Percentiles rank a stretch among this genome's conserved stretches.
Evolutionary conservation across 495 filamentous ascomycete species (phyloP).

Genomic region (Margaritispora aquatica): DNA sequence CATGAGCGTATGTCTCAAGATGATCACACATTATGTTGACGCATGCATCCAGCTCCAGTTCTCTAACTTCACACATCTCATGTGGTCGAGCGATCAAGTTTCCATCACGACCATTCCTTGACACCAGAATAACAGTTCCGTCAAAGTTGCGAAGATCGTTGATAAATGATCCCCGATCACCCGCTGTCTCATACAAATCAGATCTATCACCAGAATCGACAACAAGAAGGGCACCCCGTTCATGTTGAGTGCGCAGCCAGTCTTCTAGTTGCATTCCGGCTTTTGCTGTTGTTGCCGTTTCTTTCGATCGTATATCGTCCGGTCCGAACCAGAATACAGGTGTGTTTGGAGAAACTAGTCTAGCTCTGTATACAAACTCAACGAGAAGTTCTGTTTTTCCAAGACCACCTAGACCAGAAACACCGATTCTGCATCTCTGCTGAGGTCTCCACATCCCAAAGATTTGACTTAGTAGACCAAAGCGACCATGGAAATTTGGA

Average conservation of each 20-base stretch:
- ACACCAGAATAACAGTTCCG: conserved; percentile 6
- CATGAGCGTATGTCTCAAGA: not conserved
- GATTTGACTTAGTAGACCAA: not conserved
- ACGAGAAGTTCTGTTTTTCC: conserved; percentile 13
- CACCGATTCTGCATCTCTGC: not conserved
- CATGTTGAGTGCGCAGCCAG: not conserved
- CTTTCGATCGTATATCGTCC: conserved; percentile 1
- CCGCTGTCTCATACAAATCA: not conserved
- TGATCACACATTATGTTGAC: not conserved
- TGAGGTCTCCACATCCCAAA: conserved; percentile 9
- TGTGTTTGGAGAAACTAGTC: conserved; percentile 3
- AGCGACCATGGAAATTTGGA: conserved; percentile 1
- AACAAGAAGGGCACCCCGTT: not conserved
- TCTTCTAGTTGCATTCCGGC: conserved; percentile 6
- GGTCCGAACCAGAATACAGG: conserved; percentile 12
- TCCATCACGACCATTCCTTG: conserved; percentile 3
- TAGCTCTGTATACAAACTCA: conserved; percentile 7
- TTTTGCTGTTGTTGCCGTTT: not conserved
- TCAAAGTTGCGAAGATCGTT: conserved; percentile 1
- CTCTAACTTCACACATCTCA: not conserved
- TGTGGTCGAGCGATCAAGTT: not conserved
- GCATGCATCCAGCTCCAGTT: conserved; percentile 2
- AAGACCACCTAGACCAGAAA: conserved; percentile 8
- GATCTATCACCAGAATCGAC: conserved; percentile 8
- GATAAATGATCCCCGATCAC: not conserved